Base-by-base conservation (phyloP, 2,329 filamentous ascomycete species). In the Epicoccum nigrum region DNA sequence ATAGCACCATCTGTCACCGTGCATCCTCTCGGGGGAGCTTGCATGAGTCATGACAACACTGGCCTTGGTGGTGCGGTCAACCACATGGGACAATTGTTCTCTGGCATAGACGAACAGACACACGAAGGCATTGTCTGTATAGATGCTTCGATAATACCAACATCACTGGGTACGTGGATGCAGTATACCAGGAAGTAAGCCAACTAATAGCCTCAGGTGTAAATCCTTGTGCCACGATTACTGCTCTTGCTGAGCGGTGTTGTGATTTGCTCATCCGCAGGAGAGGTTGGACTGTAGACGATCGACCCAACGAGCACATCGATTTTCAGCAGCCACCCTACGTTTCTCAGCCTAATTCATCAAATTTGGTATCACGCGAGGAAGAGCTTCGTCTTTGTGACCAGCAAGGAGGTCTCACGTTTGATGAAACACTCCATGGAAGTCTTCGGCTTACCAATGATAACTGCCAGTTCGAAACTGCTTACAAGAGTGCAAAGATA, bases 221-320 rank as follows among this genome's bases (percentile, higher is more conserved):
- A 3, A 89, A 89, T 61, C 86, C 86, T 0, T 80, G 87, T 44
- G 86, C 86, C 1, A 89, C 86, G 1, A 89, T 89, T 56, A 81
- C 85, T 0, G 86, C 86, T 2, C 77, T 90, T 16, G 85, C 86
- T 0, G 86, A 89, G 70, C 77, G 86, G 8, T 82, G 82, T 0
- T 79, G 88, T 6, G 80, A 83, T 65, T 6, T 62, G 56, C 19
- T 62, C 44, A 32, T 62, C 23, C 23, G 35, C 34, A n/a, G 69
- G 72, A 42, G 46, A 8, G 12, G 27, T 78, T 83, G 45, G 64
- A 68, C 16, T 63, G 67, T 17, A 8, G 43, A 82, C 80, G 5
- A 73, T 70, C 40, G 28, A 13, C 27, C n/a, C 3, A 46, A 39
- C 7, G 34, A 46, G 28, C 27, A 25, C 28, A 3, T 34, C 37